Evolutionary conservation across 1,284 basidiomycete genomes (phyloP).

Genomic region (Calocybe gambosa): DNA sequence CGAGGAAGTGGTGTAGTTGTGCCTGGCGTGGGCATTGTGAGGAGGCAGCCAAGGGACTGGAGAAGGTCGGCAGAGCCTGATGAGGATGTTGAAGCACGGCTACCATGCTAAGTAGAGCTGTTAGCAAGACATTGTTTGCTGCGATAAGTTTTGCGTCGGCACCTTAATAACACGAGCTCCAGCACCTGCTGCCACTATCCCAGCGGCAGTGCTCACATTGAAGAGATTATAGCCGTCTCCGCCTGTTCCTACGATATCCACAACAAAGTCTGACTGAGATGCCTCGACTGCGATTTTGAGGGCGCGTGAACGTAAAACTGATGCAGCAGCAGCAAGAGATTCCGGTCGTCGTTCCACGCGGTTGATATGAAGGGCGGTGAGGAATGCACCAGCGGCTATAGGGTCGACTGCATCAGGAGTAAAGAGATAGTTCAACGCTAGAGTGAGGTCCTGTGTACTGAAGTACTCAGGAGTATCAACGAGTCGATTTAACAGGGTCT

Average conservation of each 20-base stretch:
- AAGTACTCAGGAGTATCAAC: conserved; percentile 76
- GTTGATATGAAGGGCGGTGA: conserved; percentile 76
- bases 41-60: conserved; percentile 78
- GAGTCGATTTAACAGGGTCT: conserved; percentile 66
- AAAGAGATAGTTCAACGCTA: conserved; percentile 71
- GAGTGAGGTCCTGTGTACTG: conserved; percentile 60
- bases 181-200: conserved; percentile 90
- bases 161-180: conserved; percentile 94
- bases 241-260: conserved; percentile 66
- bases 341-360: conserved; percentile 69
- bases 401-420: conserved; percentile 56
- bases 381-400: conserved; percentile 76
- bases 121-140: neutral
- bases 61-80: conserved; percentile 95
- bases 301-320: conserved; percentile 64
- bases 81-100: conserved; percentile 88
- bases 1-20: conserved; percentile 50
- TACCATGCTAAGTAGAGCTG: conserved; percentile 70
- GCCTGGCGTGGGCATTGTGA: conserved; percentile 61
- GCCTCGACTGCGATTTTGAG: conserved; percentile 55
- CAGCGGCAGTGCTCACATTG: conserved; percentile 96
- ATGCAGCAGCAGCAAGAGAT: conserved; percentile 73
- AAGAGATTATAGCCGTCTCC: conserved; percentile 97
- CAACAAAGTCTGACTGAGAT: conserved; percentile 57
- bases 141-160: neutral